Evolutionary conservation across 2,329 filamentous ascomycete species (phyloP).

Genomic region (Macrophomina pseudophaseolina): DNA sequence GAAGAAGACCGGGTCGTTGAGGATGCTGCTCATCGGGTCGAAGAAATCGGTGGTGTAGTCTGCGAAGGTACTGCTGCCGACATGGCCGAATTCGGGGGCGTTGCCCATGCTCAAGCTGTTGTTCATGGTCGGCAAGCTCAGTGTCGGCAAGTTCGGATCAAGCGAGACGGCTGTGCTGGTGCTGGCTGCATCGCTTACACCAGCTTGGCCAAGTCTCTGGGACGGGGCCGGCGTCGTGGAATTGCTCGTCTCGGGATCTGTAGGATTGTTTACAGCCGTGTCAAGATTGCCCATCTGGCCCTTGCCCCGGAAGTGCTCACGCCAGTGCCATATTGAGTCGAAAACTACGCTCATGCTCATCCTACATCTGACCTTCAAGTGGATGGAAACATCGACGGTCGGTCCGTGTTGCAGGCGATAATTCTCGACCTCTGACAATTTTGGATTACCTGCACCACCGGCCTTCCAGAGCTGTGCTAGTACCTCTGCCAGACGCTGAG

Average conservation of each 20-base stretch:
- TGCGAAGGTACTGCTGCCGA: constrained; percentile 12
- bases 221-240: constrained; percentile 63
- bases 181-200: neutral
- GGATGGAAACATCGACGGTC: constrained; percentile 69
- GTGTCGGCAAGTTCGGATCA: constrained; percentile 24
- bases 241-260: constrained; percentile 76
- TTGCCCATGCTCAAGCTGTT: constrained; percentile 24
- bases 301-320: constrained; percentile 59
- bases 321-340: constrained; percentile 85
- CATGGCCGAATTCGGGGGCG: constrained; percentile 4
- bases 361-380: constrained; percentile 80
- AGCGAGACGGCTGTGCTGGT: constrained; percentile 18
- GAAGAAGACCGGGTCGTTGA: constrained; percentile 27
- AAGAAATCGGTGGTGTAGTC: constrained; percentile 28
- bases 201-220: constrained; percentile 2
- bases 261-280: constrained; percentile 80
- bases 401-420: constrained; percentile 20
- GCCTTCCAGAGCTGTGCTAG: constrained; percentile 86
- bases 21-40: constrained; percentile 27
- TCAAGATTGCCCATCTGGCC: constrained; percentile 54
- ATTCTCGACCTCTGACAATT: constrained; percentile 17
- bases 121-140: constrained; percentile 25
- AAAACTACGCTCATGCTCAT: constrained; percentile 87
- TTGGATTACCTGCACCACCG: constrained; percentile 37
- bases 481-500: constrained; percentile 80